Evolutionary conservation across 1,139 yeast genomes (phyloP), one percentile per base, ranked within the genome.

Genomic region (Yamadazyma triangularis): DNA sequence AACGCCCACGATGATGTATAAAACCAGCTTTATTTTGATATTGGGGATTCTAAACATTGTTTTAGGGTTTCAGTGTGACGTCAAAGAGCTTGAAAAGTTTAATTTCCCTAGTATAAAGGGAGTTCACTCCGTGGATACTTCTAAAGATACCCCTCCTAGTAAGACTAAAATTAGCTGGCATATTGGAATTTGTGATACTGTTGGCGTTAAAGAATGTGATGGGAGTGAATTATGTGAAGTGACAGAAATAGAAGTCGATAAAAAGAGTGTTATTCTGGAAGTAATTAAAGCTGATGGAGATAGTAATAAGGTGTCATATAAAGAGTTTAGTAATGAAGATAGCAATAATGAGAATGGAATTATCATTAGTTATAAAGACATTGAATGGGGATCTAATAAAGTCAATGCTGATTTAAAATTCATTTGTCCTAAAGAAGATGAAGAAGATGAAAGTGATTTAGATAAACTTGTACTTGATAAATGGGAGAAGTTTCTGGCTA

Each of bases 71-170:
- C 70, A 69, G 45, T 77, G 83, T 47, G 46, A 58, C 2, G 64
- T 55, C 19, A 48, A 60, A 11, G 66, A 65, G 25, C 56, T 74
- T 24, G 53, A 55, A 15, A 59, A 60, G 23, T 62, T 60, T 44
- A 56, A 67, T 33, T 66, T 76, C 41, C 69, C 64, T 32, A 46
- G 60, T 13, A 57, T 79, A 26, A 64, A 64, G 28, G 84, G 85
- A 2, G 50, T 64, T 5, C 73, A 74, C 43, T 44, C 57, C 3
- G 60, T 63, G 12, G 48, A 64, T 7, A 34, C 48, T 4, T 46
- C 64, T 20, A 60, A 55, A 26, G 72, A 70, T 29, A 85, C 96
- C 10, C 96, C 96, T 15, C 97, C 97, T 2, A 73, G 89, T 4
- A 61, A 57, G 26, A 77, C 86, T 2, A 69, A 64, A 31, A 57